Evolutionary conservation across 1,284 basidiomycete genomes (phyloP).

Genomic region (Tilletia setariae): DNA sequence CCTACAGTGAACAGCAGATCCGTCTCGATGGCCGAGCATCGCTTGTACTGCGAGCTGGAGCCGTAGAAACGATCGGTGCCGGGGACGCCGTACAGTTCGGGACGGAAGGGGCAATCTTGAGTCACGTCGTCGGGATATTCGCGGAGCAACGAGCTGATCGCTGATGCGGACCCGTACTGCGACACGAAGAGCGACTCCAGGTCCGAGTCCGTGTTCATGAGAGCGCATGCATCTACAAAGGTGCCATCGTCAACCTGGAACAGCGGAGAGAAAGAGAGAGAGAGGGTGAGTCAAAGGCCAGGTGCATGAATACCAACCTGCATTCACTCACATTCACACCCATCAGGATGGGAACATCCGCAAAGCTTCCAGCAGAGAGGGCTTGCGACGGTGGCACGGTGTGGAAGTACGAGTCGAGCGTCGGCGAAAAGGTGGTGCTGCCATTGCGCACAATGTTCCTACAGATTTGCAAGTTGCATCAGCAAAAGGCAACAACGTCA

Average conservation of each 20-base stretch:
- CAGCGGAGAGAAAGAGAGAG: not conserved
- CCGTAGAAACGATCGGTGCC: not conserved
- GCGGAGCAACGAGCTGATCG: not conserved
- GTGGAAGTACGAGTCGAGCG: conserved; percentile 1
- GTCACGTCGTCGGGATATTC: not conserved
- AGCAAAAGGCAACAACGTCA: no score
- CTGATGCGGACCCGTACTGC: not conserved
- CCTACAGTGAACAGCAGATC: conserved; percentile 5
- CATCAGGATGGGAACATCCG: conserved; percentile 4
- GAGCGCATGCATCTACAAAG: not conserved
- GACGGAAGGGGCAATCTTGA: conserved; percentile 6
- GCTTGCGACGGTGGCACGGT: not conserved
- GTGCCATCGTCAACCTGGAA: conserved; percentile 10
- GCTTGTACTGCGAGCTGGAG: conserved; percentile 1
- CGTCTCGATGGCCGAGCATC: conserved; percentile 7
- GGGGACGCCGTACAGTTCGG: not conserved
- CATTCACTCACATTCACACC: conserved; percentile 1
- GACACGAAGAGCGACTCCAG: not conserved
- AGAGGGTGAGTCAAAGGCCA: not conserved
- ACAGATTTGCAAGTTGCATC: not conserved
- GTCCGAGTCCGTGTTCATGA: not conserved
- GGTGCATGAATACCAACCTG: not conserved
- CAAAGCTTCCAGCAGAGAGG: not conserved
- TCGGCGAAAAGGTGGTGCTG: not conserved
- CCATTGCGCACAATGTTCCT: not conserved